Percentiles rank a stretch among this genome's conserved stretches.
Evolutionary conservation across 257 asterid species (phyloP).

Genomic region (Cynanchum wilfordii): DNA sequence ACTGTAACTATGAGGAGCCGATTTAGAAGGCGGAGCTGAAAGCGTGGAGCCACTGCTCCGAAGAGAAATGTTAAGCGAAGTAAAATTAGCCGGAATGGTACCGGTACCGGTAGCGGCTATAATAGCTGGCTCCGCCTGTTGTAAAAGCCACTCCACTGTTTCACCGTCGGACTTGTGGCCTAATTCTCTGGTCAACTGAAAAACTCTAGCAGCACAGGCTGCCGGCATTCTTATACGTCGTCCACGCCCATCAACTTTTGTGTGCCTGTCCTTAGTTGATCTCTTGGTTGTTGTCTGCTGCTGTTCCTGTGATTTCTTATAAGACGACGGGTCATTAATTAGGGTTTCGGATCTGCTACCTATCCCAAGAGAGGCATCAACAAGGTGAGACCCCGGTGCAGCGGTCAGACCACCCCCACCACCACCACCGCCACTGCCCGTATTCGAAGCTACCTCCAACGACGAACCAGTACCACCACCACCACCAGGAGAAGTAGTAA

Average conservation of each 20-base stretch:
- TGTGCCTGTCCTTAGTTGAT: constrained; percentile 75
- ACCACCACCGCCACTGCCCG: neutral
- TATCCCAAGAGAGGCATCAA: constrained; percentile 59
- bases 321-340: constrained; percentile 19
- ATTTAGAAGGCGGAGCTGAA: constrained; percentile 55
- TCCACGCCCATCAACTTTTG: constrained; percentile 80
- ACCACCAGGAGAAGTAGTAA: neutral
- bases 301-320: constrained; percentile 23
- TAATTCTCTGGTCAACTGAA: constrained; percentile 61
- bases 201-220: constrained; percentile 77
- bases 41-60: constrained; percentile 64
- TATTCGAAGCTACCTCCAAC: constrained; percentile 25
- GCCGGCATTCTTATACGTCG: constrained; percentile 91
- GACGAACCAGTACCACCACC: constrained; percentile 12
- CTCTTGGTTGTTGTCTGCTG: constrained; percentile 33
- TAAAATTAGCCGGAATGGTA: constrained; percentile 67
- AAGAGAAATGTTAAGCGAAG: constrained; percentile 55
- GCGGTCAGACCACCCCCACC: constrained; percentile 18
- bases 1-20: constrained; percentile 31
- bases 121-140: constrained; percentile 80
- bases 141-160: constrained; percentile 71
- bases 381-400: constrained; percentile 23
- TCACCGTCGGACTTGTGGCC: constrained; percentile 80
- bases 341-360: constrained; percentile 49
- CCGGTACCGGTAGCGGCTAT: constrained; percentile 83